A percentile compares a stretch with the other conserved stretches of the same genome.
Evolutionary conservation across 208 protist genomes (phyloP).

Genomic region (Sergeia podlipaevii): DNA sequence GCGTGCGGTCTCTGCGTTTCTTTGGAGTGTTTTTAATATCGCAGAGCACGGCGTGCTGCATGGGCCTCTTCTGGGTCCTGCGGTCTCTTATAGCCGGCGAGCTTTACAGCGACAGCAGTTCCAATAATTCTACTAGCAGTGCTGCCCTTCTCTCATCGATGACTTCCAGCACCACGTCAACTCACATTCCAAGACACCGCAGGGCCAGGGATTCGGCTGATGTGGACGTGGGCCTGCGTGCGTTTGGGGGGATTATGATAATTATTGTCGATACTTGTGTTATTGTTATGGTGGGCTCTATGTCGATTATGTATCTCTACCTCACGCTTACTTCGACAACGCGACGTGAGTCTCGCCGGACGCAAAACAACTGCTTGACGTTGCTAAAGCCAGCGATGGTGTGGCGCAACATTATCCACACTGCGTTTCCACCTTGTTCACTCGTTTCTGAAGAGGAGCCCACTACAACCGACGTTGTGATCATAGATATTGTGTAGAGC

Average conservation of each 20-base stretch:
- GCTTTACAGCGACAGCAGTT: background rate
- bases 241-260: constrained; percentile 16
- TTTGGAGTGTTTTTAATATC: constrained; percentile 64
- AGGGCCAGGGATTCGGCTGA: too few species aligned
- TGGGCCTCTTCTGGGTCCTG: constrained; percentile 37
- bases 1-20: constrained; percentile 67
- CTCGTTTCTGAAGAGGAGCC: constrained; percentile 5
- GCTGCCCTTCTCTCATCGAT: too few species aligned
- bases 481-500: too few species aligned
- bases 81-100: constrained; percentile 4
- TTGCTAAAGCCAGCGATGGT: constrained; percentile 23
- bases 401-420: constrained; percentile 24
- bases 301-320: constrained; percentile 51
- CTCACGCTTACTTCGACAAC: constrained; percentile 52
- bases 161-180: too few species aligned
- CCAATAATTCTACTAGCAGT: too few species aligned
- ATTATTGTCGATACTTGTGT: constrained; percentile 41
- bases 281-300: constrained; percentile 45
- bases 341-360: constrained; percentile 32
- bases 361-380: constrained; percentile 19
- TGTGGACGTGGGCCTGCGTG: background rate
- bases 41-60: constrained; percentile 14
- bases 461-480: background rate
- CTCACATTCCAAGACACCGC: too few species aligned
- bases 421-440: constrained; percentile 23